Evolutionary conservation across 2,329 filamentous ascomycete species (phyloP).

Genomic region (Penicillium sp.): DNA sequence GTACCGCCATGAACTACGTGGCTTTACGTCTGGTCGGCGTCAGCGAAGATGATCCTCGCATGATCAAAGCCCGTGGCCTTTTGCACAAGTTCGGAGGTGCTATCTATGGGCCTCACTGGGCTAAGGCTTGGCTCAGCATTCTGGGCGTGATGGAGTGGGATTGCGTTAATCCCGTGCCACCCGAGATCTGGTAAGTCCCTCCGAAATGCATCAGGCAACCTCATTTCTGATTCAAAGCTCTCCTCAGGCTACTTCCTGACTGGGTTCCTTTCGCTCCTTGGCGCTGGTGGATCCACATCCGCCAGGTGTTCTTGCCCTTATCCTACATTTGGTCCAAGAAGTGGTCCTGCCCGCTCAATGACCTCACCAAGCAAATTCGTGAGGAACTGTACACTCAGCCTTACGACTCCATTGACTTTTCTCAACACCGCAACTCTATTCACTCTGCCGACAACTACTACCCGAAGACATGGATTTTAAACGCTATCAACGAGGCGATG

Average conservation of each 20-base stretch:
- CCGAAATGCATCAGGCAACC: not conserved
- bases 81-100: conserved; percentile 86
- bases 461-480: conserved; percentile 82
- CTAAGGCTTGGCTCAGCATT: conserved; percentile 91
- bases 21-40: conserved; percentile 77
- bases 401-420: conserved; percentile 75
- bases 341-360: conserved; percentile 74
- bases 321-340: conserved; percentile 81
- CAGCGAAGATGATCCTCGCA: conserved; percentile 74
- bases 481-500: conserved; percentile 72
- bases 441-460: conserved; percentile 82
- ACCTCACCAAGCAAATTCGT: conserved; percentile 68
- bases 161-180: conserved; percentile 88
- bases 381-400: conserved; percentile 80
- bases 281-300: conserved; percentile 98
- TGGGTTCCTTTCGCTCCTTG: conserved; percentile 88
- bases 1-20: conserved; percentile 85
- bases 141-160: conserved; percentile 85
- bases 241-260: conserved; percentile 68
- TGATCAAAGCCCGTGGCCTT: conserved; percentile 79
- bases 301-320: conserved; percentile 94
- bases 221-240: conserved; percentile 5
- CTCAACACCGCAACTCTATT: conserved; percentile 76
- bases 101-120: conserved; percentile 83
- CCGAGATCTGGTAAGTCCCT: conserved; percentile 72